Evolutionary conservation across 495 filamentous ascomycete species (phyloP), one percentile per base, ranked within the genome.

Genomic region (Tricharina praecox): DNA sequence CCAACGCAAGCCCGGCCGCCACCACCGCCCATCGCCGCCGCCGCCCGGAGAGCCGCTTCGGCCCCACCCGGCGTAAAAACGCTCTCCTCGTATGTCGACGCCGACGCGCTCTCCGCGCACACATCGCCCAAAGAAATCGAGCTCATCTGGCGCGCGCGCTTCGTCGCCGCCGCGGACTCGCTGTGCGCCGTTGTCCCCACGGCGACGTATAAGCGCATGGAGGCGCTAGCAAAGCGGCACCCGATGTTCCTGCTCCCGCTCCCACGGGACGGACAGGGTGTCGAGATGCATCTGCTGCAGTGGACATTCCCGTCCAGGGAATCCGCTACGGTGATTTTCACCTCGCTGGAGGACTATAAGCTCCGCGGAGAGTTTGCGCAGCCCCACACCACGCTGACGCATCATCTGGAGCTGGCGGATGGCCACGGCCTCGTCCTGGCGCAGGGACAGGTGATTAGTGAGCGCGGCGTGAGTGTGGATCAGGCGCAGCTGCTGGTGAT

Each of bases 201-300:
- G 0, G 62, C 70, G 1, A 85, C 78, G 7, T 96, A 82, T 70
- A 43, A 61, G 24, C 66, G 69, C 23, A 82, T 96, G 51, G 72
- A 74, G 34, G 49, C 64, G 0, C 74, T 76, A 1, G 90, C 85
- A 10, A 73, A 74, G 44, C 64, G 68, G 21, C 73, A 84, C 66
- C 90, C 92, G 8, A 78, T 83, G 53, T 97, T 96, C 68, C 77
- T 96, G 48, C 74, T 96, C 0, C 90, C 90, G 0, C 72, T 95
- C 3, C 90, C 87, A 2, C 82, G 82, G 46, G 68, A 65, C 53
- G 65, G 60, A 30, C 64, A 69, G 63, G 85, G 82, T 56, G 76
- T 70, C 54, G 90, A 86, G 69, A 86, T 85, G 58, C 90, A 77
- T 65, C 92, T 76, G 62, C 69, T 77, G 60, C 85, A 81, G 63